phyloP scores from a whole-genome alignment of 208 protist genomes.

The Angomonas ambiguus region DNA sequence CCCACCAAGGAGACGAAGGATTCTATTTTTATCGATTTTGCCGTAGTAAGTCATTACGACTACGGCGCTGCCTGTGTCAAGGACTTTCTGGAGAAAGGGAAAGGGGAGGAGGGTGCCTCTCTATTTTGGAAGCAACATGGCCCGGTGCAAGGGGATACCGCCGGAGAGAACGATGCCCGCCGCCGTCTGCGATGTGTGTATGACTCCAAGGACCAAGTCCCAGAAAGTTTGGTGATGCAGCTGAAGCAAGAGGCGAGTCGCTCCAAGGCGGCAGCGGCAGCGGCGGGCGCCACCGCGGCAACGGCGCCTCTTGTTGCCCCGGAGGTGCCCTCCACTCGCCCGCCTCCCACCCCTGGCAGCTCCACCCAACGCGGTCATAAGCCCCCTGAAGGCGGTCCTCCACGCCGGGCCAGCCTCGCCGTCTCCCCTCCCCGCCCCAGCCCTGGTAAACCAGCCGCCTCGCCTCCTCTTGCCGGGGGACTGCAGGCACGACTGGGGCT shows the following conservation, averaged over 20 bases:
- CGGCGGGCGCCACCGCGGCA: neutral
- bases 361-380: conserved; percentile 24
- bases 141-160: conserved; percentile 19
- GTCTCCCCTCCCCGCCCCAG: neutral
- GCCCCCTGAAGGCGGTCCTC: conserved; percentile 21
- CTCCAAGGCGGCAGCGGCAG: conserved; percentile 1
- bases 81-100: conserved; percentile 6
- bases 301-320: neutral
- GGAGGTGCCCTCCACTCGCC: conserved; percentile 19
- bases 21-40: conserved; percentile 74
- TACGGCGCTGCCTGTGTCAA: conserved; percentile 13
- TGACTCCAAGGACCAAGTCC: conserved; percentile 29
- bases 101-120: conserved; percentile 29
- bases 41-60: conserved; percentile 29
- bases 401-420: conserved; percentile 16
- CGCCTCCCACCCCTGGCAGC: conserved; percentile 23
- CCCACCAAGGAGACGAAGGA: conserved; percentile 60
- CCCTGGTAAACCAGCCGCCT: conserved; percentile 1
- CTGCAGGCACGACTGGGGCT: too few species aligned
- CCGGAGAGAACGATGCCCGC: neutral
- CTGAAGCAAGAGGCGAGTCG: conserved; percentile 24
- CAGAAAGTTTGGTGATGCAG: conserved; percentile 42
- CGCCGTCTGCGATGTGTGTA: conserved; percentile 50
- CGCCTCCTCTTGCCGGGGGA: too few species aligned
- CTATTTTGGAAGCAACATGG: conserved; percentile 62